Evolutionary conservation across 2,329 filamentous ascomycete species (phyloP), one percentile per base, ranked within the genome.

Genomic region (Hymenoscyphus fraxineus): DNA sequence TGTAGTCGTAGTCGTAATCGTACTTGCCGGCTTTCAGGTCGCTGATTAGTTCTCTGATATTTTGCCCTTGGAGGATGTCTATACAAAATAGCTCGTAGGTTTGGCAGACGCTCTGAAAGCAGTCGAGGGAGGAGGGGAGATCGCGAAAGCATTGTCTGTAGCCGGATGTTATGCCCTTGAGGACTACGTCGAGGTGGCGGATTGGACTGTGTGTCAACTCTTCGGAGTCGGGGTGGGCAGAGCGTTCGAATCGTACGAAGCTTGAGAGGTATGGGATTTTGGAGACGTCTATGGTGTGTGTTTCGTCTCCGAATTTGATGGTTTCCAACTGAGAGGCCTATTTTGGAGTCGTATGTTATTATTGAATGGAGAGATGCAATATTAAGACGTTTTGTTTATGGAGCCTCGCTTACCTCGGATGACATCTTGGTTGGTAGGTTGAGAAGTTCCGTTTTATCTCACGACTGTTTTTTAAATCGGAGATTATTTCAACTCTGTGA

Each of bases 211-310:
- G 57, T n/a, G 22, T 40, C 4, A 40, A 58, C 32, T 58, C 32
- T 39, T 35, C 19, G n/a, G 16, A 40, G 35, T 58, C 13, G 19
- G 65, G 65, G 9, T 66, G 59, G n/a, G 64, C 16, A n/a, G n/a
- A 22, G 15, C 9, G 54, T 58, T 62, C 41, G 35, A 60, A 47
- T 35, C 35, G 2, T 19, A 61, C 56, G 44, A 60, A 66, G 59
- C 62, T 64, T 64, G 13, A 32, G 22, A 64, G 40, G 38, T 66
- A 64, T 13, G 62, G 62, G 38, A 64, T 66, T 32, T 66, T 66
- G 22, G 62, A 62, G 16, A 66, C 27, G 3, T 59, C 16, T 56
- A 64, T 19, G 44, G 31, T 39, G 44, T 64, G 62, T 35, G 59
- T 15, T 16, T 62, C 56, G 19, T 55, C 65, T 47, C 65, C 62